These are phyloP conservation scores for Cryptococcus sp. DNA, from an alignment of 1,284 basidiomycete genomes.

Conservation along the genomic window DNA sequence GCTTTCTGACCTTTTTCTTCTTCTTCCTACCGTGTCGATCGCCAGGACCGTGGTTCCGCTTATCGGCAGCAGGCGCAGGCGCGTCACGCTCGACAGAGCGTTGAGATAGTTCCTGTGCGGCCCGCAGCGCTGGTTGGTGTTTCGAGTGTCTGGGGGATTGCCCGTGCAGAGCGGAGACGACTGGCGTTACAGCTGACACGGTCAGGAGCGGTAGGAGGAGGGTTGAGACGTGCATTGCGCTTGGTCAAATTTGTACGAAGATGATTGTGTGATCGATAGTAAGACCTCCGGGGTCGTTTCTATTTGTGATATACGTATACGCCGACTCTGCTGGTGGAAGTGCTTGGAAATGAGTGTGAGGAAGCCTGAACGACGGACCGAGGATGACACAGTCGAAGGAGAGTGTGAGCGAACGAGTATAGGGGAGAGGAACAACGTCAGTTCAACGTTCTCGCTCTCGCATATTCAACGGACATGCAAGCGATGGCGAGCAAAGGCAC, in stretches of 20 bases:
- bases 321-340: background rate
- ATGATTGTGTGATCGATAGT: background rate
- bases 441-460: no score
- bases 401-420: no score
- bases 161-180: slow-evolving; percentile 9
- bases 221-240: slow-evolving; percentile 30
- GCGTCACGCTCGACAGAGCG: slow-evolving; percentile 4
- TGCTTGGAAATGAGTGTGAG: background rate
- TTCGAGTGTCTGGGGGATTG: slow-evolving; percentile 1
- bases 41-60: background rate
- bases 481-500: no score
- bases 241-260: background rate
- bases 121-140: no score
- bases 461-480: no score
- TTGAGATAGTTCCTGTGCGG: background rate
- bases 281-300: background rate
- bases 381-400: background rate
- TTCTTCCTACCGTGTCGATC: slow-evolving; percentile 28
- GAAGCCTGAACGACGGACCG: background rate
- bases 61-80: slow-evolving; percentile 1
- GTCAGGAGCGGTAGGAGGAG: slow-evolving; percentile 30
- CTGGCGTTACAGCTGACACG: slow-evolving; percentile 16
- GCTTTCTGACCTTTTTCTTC: slow-evolving; percentile 12
- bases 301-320: no score
- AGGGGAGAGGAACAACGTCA: no score